Percentiles rank a stretch among this genome's conserved stretches.
Conservation (phyloP, 2,329 filamentous ascomycete species). For the Aspergillus arachidicola region DNA sequence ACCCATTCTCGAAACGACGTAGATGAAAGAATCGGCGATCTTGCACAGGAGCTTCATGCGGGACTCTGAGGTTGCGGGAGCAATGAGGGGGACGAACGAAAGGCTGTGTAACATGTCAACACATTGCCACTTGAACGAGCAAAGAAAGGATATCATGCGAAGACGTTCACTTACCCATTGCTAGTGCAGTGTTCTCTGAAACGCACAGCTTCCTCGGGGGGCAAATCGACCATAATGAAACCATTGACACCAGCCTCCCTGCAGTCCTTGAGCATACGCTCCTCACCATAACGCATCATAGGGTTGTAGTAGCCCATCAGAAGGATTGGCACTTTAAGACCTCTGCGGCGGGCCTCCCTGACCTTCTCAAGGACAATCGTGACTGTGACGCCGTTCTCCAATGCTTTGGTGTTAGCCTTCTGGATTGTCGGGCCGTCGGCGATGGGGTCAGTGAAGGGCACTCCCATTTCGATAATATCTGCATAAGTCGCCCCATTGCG, state of each 20-base stretch:
- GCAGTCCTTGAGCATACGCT: constrained; percentile 81
- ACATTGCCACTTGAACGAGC: background rate
- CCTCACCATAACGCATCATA: constrained; percentile 89
- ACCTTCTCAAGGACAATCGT: constrained; percentile 80
- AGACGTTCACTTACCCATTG: constrained; percentile 29
- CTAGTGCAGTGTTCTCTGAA: constrained; percentile 51
- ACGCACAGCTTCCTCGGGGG: constrained; percentile 92
- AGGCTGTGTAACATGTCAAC: constrained; percentile 54
- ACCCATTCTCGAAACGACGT: constrained; percentile 95
- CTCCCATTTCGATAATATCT: constrained; percentile 94
- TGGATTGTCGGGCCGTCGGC: constrained; percentile 97
- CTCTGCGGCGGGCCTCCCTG: constrained; percentile 73
- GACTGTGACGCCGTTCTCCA: constrained; percentile 86
- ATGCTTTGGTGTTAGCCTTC: constrained; percentile 86
- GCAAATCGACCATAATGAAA: constrained; percentile 94
- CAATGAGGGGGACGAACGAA: constrained; percentile 96
- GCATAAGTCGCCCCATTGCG: constrained; percentile 12
- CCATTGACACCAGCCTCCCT: constrained; percentile 85
- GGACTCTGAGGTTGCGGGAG: constrained; percentile 85
- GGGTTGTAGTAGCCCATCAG: constrained; percentile 99
- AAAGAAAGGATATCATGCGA: background rate
- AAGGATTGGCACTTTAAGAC: constrained; percentile 79
- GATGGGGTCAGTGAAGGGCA: constrained; percentile 97
- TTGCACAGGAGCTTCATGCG: constrained; percentile 96
- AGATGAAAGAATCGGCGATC: constrained; percentile 98